Conservation (phyloP, 352 stramenopile species). For the Pythium aristosporum region DNA sequence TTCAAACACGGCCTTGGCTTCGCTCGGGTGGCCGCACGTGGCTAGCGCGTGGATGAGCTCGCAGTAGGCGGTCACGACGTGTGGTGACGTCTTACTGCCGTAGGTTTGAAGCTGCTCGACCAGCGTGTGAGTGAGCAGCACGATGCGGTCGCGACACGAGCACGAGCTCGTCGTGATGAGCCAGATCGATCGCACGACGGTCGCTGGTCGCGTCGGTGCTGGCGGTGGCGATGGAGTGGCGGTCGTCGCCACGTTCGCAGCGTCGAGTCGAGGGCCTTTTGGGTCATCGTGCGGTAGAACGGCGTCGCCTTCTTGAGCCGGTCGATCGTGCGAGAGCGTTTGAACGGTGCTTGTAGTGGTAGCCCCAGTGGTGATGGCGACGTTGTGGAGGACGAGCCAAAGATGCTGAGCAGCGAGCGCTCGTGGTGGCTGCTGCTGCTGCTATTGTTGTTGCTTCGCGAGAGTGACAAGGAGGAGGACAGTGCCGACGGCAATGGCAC, state of each 20-base stretch:
- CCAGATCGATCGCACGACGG: constrained; percentile 36
- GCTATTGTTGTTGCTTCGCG: constrained; percentile 14
- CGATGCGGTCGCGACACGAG: constrained; percentile 27
- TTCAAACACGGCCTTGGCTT: constrained; percentile 51
- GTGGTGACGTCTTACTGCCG: constrained; percentile 24
- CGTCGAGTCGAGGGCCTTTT: constrained; percentile 30
- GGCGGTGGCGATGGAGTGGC: neutral
- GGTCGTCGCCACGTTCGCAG: constrained; percentile 6
- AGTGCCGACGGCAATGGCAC: constrained; percentile 17
- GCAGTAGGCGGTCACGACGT: constrained; percentile 34
- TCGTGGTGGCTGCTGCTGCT: constrained; percentile 11
- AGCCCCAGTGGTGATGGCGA: neutral
- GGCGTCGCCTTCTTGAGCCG: constrained; percentile 26
- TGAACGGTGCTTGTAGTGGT: constrained; percentile 28
- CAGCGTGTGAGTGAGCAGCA: constrained; percentile 29
- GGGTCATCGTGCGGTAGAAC: constrained; percentile 48
- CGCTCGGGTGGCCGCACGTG: constrained; percentile 36
- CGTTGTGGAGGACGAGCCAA: constrained; percentile 2
- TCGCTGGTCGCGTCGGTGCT: constrained; percentile 13
- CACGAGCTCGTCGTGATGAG: constrained; percentile 37
- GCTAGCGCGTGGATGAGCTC: constrained; percentile 40
- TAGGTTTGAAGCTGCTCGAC: constrained; percentile 18
- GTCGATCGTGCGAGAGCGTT: constrained; percentile 43
- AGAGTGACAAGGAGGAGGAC: constrained; percentile 1
- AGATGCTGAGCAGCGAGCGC: constrained; percentile 13